Evolutionary conservation across 768 basidiomycete species (phyloP).

Genomic region (Paxillus rubicundulus): DNA sequence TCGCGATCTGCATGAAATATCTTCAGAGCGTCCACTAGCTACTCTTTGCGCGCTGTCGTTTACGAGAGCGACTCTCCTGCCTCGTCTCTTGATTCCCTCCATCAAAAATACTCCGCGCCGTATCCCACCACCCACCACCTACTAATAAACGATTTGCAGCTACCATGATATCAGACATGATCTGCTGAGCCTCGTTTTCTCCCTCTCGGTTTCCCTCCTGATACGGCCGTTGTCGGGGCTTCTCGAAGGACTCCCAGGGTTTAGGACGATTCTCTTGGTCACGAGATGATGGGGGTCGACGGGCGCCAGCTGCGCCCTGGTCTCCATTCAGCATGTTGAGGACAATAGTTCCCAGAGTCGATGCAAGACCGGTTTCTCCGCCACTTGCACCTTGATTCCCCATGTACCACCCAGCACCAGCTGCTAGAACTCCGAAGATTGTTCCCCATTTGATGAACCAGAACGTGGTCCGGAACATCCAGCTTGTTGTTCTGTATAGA

Average conservation of each 20-base stretch:
- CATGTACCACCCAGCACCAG: constrained; percentile 53
- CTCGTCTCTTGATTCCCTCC: constrained; percentile 8
- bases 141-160: constrained; percentile 29
- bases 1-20: neutral
- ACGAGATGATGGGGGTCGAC: constrained; percentile 16
- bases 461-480: constrained; percentile 63
- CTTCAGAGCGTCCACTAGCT: constrained; percentile 9
- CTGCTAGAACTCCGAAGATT: constrained; percentile 54
- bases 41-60: constrained; percentile 12
- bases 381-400: constrained; percentile 38
- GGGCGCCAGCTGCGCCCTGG: constrained; percentile 28
- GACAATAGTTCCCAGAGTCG: constrained; percentile 40
- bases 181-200: constrained; percentile 40
- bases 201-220: constrained; percentile 25
- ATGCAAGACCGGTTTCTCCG: constrained; percentile 33
- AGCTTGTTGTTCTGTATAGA: constrained; percentile 75
- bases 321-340: constrained; percentile 43
- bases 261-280: constrained; percentile 36
- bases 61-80: constrained; percentile 7
- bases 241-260: constrained; percentile 66
- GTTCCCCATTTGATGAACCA: constrained; percentile 79
- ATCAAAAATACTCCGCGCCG: constrained; percentile 30
- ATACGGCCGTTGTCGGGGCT: constrained; percentile 60
- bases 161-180: constrained; percentile 45
- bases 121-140: constrained; percentile 41